Evolutionary conservation across 2,329 filamentous ascomycete species (phyloP), one percentile per base, ranked within the genome.

Genomic region (Dothideomycetidae sp.): DNA sequence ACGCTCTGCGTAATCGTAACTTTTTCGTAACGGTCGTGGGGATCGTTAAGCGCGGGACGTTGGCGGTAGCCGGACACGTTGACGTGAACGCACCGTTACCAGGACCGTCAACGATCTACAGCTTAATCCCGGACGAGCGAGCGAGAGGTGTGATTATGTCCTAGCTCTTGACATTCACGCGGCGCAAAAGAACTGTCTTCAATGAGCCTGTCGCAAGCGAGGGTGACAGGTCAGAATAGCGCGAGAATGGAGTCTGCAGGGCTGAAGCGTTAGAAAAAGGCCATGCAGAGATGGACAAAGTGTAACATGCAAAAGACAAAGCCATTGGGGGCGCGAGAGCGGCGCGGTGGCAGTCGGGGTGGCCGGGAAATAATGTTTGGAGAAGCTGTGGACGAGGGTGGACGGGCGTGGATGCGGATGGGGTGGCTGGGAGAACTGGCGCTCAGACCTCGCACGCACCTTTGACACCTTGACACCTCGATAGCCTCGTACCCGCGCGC

Each of bases 21-120:
- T 49, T 60, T 57, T 51, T 68, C 64, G 68, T 71, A 52, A 63
- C 61, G 46, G 47, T 67, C 63, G 64, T 67, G 54, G 54, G 58
- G 55, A 57, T 71, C 66, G 66, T 71, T 38, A 38, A 28, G 18
- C 28, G 36, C 21, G 26, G 36, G 17, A 38, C 36, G 36, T 38
- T 38, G 36, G 16, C 15, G 31, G 15, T 16, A 16, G 36, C 21
- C 30, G 29, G 36, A 38, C 36, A 38, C 29, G 36, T 38, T 38
- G 36, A 28, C 36, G 28, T 9, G 17, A 19, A 18, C 28, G 36
- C 17, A 38, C 31, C 36, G 36, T n/a, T 31, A 29, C 28, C 31
- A 29, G 17, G 29, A 13, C 28, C 15, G 23, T 21, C 16, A 16
- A 38, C 36, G 36, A 31, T 32, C 28, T 18, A 18, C 16, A 16